phyloP scores from a whole-genome alignment of 2,329 filamentous ascomycete species.

The Amylocarpus encephaloides region DNA sequence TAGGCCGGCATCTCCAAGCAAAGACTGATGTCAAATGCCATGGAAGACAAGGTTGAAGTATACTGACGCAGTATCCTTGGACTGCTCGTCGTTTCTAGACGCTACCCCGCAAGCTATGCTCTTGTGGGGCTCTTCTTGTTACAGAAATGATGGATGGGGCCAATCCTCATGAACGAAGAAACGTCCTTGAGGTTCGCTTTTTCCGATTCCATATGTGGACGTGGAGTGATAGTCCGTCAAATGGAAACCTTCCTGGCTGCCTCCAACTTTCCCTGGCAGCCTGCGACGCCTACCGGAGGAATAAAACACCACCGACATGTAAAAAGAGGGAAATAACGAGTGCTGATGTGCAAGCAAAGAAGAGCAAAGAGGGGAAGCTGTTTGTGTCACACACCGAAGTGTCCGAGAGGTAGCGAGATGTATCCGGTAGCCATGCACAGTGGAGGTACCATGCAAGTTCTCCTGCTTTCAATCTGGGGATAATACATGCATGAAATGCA shows the following conservation, averaged over 20 bases:
- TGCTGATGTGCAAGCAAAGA: background rate
- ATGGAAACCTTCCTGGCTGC: background rate
- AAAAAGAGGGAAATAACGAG: background rate
- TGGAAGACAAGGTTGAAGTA: background rate
- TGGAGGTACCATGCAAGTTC: background rate
- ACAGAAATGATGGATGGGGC: background rate
- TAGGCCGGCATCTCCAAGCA: constrained; percentile 14
- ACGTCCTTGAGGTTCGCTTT: background rate
- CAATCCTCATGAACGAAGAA: background rate
- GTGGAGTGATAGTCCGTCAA: background rate
- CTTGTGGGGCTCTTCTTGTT: constrained; percentile 4
- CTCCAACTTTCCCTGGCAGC: too few relatives aligned
- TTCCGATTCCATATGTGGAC: background rate
- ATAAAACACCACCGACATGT: too few relatives aligned
- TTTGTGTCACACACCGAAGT: background rate
- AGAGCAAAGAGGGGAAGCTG: background rate
- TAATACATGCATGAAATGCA: too few relatives aligned
- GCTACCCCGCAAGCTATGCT: constrained; percentile 13
- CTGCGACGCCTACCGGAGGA: too few relatives aligned
- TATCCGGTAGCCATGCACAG: background rate
- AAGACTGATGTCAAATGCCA: constrained; percentile 9
- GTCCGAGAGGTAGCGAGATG: background rate
- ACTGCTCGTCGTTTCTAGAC: background rate
- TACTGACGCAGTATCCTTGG: background rate
- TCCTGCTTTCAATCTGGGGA: too few relatives aligned